Conservation (phyloP, 2,329 filamentous ascomycete genomes). For the Pleurostoma richardsiae region DNA sequence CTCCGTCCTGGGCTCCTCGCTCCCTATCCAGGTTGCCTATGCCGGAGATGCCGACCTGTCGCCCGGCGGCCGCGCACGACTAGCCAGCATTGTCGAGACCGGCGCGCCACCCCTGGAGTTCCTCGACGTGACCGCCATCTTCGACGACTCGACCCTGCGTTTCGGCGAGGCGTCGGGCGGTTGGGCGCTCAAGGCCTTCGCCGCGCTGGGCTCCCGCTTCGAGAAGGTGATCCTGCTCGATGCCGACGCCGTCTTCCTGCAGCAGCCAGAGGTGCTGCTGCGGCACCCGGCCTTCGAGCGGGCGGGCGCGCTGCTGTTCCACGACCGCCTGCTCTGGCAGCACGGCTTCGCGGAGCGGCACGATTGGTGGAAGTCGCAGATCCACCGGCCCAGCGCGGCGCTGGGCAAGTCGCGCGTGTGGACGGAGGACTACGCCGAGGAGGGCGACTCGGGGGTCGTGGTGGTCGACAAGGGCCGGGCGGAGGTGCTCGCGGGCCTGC, state of each 20-base stretch:
- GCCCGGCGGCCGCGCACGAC: conserved; percentile 12
- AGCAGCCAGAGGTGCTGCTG: conserved; percentile 25
- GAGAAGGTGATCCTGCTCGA: conserved; percentile 32
- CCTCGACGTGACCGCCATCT: conserved; percentile 23
- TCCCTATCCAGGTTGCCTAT: conserved; percentile 30
- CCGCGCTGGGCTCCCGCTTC: conserved; percentile 26
- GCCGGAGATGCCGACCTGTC: conserved; percentile 26
- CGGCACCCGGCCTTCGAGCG: conserved; percentile 21
- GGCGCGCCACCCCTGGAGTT: conserved; percentile 17
- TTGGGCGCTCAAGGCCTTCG: conserved; percentile 37
- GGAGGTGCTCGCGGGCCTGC: conserved; percentile 28
- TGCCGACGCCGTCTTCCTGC: conserved; percentile 31
- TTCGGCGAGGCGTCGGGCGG: conserved; percentile 17
- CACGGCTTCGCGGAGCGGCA: conserved; percentile 23
- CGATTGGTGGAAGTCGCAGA: conserved; percentile 29
- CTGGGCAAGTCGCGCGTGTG: conserved; percentile 29
- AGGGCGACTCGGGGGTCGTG: conserved; percentile 35
- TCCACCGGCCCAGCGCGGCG: conserved; percentile 25
- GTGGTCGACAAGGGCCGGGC: conserved; percentile 32
- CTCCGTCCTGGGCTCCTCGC: conserved; percentile 16
- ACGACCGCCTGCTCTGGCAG: conserved; percentile 33
- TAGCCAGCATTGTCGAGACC: conserved; percentile 7
- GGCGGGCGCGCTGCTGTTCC: conserved; percentile 29
- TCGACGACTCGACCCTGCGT: conserved; percentile 22
- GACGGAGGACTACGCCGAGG: conserved; percentile 33